These are phyloP conservation scores for Malassezia equina DNA, from an alignment of 1,284 basidiomycete genomes.

Conservation along the genomic window DNA sequence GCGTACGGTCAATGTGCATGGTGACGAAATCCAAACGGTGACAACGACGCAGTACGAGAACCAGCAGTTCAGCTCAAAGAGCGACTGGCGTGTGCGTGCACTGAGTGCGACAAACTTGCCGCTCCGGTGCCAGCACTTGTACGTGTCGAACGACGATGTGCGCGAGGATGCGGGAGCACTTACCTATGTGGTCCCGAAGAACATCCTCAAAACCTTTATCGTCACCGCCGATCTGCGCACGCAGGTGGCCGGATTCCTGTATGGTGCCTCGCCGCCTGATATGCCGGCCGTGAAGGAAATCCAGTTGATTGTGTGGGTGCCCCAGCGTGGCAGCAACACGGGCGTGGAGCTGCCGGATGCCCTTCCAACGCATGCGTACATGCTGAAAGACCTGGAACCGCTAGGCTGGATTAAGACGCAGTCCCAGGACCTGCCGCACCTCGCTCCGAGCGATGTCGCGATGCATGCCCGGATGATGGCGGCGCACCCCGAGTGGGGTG, in stretches of 20 bases:
- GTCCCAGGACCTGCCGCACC: slow-evolving; percentile 51
- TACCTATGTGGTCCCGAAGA: slow-evolving; percentile 96
- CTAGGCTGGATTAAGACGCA: slow-evolving; percentile 98
- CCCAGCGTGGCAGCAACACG: slow-evolving; percentile 91
- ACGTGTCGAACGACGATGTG: slow-evolving; percentile 97
- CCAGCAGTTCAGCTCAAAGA: slow-evolving; percentile 93
- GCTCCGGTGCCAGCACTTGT: slow-evolving; percentile 91
- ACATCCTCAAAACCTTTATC: slow-evolving; percentile 88
- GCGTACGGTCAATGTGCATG: slow-evolving; percentile 92
- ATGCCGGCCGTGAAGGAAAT: slow-evolving; percentile 98
- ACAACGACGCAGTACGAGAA: slow-evolving; percentile 98
- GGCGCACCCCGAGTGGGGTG: slow-evolving; percentile 85
- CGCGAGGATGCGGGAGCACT: slow-evolving; percentile 88
- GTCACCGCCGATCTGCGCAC: slow-evolving; percentile 86
- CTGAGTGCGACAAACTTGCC: slow-evolving; percentile 92
- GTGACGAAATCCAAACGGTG: slow-evolving; percentile 88
- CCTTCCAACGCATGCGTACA: slow-evolving; percentile 81
- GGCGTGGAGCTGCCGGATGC: slow-evolving; percentile 75
- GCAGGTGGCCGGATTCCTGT: slow-evolving; percentile 87
- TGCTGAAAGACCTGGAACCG: slow-evolving; percentile 86
- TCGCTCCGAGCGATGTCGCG: slow-evolving; percentile 87
- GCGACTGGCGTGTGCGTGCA: slow-evolving; percentile 94
- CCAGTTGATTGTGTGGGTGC: slow-evolving; percentile 89
- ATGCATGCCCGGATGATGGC: slow-evolving; percentile 94
- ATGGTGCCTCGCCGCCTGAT: slow-evolving; percentile 82